Evolutionary conservation across 371 early-diverging fungal genomes (phyloP), one percentile per base, ranked within the genome.

Genomic region (Syncephalastrum monosporum): DNA sequence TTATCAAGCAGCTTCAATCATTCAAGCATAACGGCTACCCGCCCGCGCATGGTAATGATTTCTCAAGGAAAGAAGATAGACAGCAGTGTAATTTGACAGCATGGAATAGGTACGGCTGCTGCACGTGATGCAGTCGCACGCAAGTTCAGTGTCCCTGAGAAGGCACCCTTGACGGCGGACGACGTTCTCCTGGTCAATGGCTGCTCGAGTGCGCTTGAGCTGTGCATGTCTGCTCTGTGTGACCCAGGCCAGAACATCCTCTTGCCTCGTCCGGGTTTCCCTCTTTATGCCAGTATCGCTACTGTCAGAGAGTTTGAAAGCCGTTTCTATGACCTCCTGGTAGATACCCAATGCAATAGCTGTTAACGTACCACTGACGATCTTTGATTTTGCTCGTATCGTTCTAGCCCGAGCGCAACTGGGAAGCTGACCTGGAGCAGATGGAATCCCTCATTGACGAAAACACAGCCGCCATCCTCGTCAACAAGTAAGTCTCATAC

Each of bases 241-340:
- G 82, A 91, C 47, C 83, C 85, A 27, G 92, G 94, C 0, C 83
- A 90, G 55, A 94, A 92, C 77, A 90, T 94, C 24, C 72, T 95
- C 38, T 61, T 95, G 43, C 94, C 95, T 25, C 75, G 85, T n/a
- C 95, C 95, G 15, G 94, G 95, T 4, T 96, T 95, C 71, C 87
- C 94, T 1, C 77, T 96, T 21, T 96, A 96, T 77, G 84, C 84
- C 56, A 92, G 93, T 4, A 60, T 92, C 38, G 89, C 93, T n/a
- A 82, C 79, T 50, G 83, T 88, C 51, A 88, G 87, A 66, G 89
- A 89, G 42, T 80, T 95, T 42, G 87, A 93, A 56, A 69, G 79
- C 41, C 82, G 81, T 14, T 91, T 85, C 67, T 95, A 95, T 65
- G 79, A 91, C 58, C 79, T 95, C 27, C 53, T 89, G 63, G 86